Evolutionary conservation across 129 eudicot genomes (phyloP), one percentile per base, ranked within the genome.

Genomic region (Ambrosia artemisiifolia): DNA sequence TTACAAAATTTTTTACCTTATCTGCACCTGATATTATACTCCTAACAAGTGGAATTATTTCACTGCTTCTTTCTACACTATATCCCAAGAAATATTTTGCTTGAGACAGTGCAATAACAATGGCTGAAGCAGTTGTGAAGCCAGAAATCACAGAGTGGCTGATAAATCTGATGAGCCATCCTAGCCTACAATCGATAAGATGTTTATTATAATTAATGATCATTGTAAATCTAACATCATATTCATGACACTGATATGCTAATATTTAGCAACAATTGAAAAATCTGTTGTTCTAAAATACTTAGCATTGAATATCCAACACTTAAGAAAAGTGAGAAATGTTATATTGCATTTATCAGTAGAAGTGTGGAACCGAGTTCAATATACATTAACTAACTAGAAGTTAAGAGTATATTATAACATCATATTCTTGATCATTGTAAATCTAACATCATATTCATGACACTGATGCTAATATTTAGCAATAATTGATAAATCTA

Each of bases 141-240:
- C 99, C 99, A 83, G 99, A 95, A 72, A 95, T 95, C 80, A 95
- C 99, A 73, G 99, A 91, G 76, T 86, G 99, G 80, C 99, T 95
- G 82, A 95, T 95, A 83, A 95, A 95, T 44, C 99, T 91, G 42
- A 90, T 84, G 65, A 95, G 73, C 99, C 97, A 95, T 80, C 99
- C 99, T 33, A 95, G 96, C 94, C 99, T 95, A 71, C 46, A 65
- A 56, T 75, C 64, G 64, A 70, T 36, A 78, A 55, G 30, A 49
- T 50, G 20, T 44, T 28, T 72, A 6, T 17, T 4, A 44, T 28
- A 43, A 44, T 24, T 24, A 71, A 32, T 46, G 60, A 44, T 72
- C 67, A 71, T 59, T 12, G 53, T 11, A 71, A 56, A 63, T 56
- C 42, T 38, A 55, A 50, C 67, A 42, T 16, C 43, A 47, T 74